Evolutionary conservation across 192 early-diverging fungal species (phyloP), one percentile per base, ranked within the genome.

Genomic region (Backusella morwellensis): DNA sequence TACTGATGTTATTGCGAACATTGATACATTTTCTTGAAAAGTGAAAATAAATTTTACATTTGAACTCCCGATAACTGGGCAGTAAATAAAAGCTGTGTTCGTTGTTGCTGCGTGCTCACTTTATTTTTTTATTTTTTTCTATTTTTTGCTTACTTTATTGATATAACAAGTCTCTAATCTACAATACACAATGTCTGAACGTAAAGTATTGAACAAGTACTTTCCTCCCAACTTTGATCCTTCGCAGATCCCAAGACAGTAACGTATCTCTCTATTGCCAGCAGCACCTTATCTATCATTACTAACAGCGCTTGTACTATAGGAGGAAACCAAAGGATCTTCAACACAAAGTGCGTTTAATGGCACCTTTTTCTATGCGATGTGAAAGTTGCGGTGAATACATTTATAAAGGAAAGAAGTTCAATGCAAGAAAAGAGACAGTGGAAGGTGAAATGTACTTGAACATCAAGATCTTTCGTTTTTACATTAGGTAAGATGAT

Each of bases 321-420:
- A 90, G 95, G 56, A 95, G 93, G 56, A 89, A 88, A 68, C 88
- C 91, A 50, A 95, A 93, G 78, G 91, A 92, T 88, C 87, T 86
- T 29, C 95, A 97, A 70, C 94, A 96, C 79, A 99, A 97, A 77
- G 98, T 99, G 23, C 96, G 98, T 29, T 90, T 99, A 26, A 98
- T 98, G 94, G 91, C 98, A 4, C 98, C 98, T 7, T 99, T 97
- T 79, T 97, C 98, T 2, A 99, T 99, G 98, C 93, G 94, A 50
- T 99, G 98, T 86, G 88, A 88, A 47, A 94, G 94, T 7, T 98
- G 98, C 74, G 96, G 97, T 11, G 96, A 99, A 76, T 99, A 95
- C 85, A 93, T 99, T 52, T 96, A 95, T 85, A 97, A 97, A 83
- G 95, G 96, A 35, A 99, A 97, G 78, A 99, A 99, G 75, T 98